Percentiles rank a stretch among this genome's conserved stretches.
phyloP scores from a whole-genome alignment of 495 filamentous ascomycete species.

The Daldinia concentrica region DNA sequence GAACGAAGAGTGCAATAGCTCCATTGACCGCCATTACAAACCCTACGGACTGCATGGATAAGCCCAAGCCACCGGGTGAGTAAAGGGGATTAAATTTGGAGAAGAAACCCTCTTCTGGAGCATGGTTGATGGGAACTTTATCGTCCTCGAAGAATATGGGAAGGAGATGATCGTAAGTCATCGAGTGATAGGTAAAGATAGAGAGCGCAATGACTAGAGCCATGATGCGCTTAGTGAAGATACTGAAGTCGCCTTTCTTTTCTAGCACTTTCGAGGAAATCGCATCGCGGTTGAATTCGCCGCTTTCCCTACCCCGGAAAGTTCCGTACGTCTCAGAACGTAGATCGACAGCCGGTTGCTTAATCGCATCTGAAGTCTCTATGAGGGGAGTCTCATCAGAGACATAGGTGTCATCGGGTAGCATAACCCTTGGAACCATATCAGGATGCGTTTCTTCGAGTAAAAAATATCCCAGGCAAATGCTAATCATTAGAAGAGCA shows the following conservation, averaged over 20 bases:
- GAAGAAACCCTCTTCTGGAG: conserved; percentile 24
- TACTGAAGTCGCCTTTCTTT: conserved; percentile 52
- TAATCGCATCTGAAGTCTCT: conserved; percentile 74
- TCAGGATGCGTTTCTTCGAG: conserved; percentile 85
- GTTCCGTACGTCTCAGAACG: conserved; percentile 81
- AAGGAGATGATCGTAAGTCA: conserved; percentile 86
- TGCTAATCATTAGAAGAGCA: conserved; percentile 73
- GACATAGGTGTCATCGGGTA: conserved; percentile 62
- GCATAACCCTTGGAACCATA: conserved; percentile 68
- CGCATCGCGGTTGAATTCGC: conserved; percentile 56
- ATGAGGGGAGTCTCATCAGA: conserved; percentile 74
- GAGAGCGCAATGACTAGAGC: conserved; percentile 77
- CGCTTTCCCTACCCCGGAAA: conserved; percentile 68
- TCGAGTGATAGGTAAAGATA: conserved; percentile 87
- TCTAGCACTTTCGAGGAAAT: conserved; percentile 43
- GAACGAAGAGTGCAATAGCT: conserved; percentile 79
- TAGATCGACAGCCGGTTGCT: conserved; percentile 74
- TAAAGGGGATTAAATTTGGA: conserved; percentile 56
- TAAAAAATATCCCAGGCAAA: conserved; percentile 75
- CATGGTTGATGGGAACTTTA: conserved; percentile 43
- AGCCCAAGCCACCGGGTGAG: conserved; percentile 77
- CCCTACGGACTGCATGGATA: conserved; percentile 76
- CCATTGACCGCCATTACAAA: conserved; percentile 84
- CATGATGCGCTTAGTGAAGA: conserved; percentile 71
- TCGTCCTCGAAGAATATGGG: conserved; percentile 87